Percentiles rank a stretch among this genome's conserved stretches.
Conservation (phyloP, 2,329 filamentous ascomycete genomes). For the Ceratocystis papillata region DNA sequence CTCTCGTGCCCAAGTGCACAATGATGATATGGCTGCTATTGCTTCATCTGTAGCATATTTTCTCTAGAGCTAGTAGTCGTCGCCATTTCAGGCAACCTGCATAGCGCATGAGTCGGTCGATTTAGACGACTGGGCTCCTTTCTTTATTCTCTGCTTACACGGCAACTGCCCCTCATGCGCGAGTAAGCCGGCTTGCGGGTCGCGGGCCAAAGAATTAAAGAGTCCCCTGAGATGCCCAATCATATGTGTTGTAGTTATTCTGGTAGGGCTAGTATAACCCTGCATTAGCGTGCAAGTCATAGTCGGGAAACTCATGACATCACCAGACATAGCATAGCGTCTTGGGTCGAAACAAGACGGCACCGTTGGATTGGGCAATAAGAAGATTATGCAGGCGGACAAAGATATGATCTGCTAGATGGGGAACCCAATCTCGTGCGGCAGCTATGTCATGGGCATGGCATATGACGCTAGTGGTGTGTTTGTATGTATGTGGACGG, state of each 20-base stretch:
- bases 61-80: background rate
- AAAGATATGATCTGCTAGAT: background rate
- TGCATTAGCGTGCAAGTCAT: conserved; percentile 11
- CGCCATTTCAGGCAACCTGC: background rate
- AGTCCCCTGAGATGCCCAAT: background rate
- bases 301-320: background rate
- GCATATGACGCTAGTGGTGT: background rate
- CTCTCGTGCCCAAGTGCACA: background rate
- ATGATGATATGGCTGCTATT: background rate
- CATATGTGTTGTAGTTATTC: background rate
- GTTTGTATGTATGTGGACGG: background rate
- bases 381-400: background rate
- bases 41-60: background rate
- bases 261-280: conserved; percentile 9
- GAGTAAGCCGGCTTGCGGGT: background rate
- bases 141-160: background rate
- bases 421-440: background rate
- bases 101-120: background rate
- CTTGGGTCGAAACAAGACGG: background rate
- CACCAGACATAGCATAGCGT: conserved; percentile 5
- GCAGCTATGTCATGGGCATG: background rate
- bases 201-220: background rate
- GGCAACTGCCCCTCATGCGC: background rate
- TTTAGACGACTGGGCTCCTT: background rate
- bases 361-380: background rate